A percentile compares a stretch with the other conserved stretches of the same genome.
phyloP scores from a whole-genome alignment of 345 rosid species.

The Abelmoschus esculentus region DNA sequence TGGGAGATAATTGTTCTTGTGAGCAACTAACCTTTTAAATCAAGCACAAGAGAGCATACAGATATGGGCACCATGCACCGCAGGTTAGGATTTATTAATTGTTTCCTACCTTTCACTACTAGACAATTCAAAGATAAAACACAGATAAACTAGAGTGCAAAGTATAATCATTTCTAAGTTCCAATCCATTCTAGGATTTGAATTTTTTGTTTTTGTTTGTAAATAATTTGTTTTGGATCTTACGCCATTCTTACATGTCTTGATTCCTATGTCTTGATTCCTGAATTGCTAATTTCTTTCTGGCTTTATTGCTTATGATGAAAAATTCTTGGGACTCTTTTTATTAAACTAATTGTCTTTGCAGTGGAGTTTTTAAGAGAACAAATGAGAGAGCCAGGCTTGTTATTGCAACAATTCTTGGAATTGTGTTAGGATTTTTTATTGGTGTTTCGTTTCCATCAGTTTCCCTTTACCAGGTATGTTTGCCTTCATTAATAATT shows the following conservation, averaged over 20 bases:
- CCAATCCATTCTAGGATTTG: not conserved
- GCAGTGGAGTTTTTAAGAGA: constrained; percentile 61
- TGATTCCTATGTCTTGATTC: not conserved
- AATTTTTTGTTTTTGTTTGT: not conserved
- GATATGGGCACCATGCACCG: constrained; percentile 56
- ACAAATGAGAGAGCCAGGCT: constrained; percentile 52
- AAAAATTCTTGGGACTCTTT: not conserved
- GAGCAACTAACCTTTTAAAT: constrained; percentile 19
- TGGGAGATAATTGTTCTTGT: constrained; percentile 18
- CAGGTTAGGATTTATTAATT: constrained; percentile 38
- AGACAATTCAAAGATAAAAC: not conserved
- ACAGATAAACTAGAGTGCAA: not conserved
- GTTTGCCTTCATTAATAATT: constrained; percentile 3
- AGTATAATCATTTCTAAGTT: not conserved
- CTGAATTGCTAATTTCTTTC: not conserved
- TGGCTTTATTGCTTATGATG: not conserved
- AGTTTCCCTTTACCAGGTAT: constrained; percentile 55
- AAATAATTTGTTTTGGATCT: not conserved
- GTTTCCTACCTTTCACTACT: not conserved
- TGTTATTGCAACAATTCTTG: constrained; percentile 48
- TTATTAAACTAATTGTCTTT: constrained; percentile 11
- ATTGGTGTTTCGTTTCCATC: constrained; percentile 66
- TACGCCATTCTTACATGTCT: not conserved
- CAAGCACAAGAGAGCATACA: constrained; percentile 17
- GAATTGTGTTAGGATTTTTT: constrained; percentile 66